Evolutionary conservation across 2,329 filamentous ascomycete genomes (phyloP), one percentile per base, ranked within the genome.

Genomic region (Arthrocladium fulminans): DNA sequence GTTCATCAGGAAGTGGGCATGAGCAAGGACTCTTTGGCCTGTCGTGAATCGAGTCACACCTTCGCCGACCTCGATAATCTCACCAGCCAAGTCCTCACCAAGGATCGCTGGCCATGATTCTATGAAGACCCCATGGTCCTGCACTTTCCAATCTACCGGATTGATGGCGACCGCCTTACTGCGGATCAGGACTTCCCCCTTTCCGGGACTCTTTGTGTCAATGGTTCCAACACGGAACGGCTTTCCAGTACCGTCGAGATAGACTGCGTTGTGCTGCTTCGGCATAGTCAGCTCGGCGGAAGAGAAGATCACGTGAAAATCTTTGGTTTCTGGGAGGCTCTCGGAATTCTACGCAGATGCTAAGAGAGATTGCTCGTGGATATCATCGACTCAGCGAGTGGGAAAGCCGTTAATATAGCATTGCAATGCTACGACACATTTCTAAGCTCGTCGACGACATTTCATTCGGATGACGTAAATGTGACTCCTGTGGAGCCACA

Each of bases 111-210:
- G 63, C 32, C 55, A 60, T 45, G 44, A 40, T 61, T 48, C 17
- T 22, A 47, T 30, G 4, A 47, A 44, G 22, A 49, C 59, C 10
- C 46, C 49, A 1, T 23, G 39, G 32, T 57, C 59, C 35, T 67
- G 63, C 20, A 67, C 59, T 7, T 57, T 57, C 37, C 56, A 62
- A 50, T 73, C 70, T 7, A 62, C 43, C 1, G 60, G 57, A 44
- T 62, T 61, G 48, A 62, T 56, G 8, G 59, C 59, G 8, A 60
- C 45, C 10, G 60, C 61, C 7, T 46, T 34, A 37, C 58, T 61
- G 23, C 52, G 55, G 34, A 63, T 42, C 2, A 61, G 27, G 12
- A 62, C 49, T 45, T 61, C 50, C 42, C 55, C 45, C 19, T 35
- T 32, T 6, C 43, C 48, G 9, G 57, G 57, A 12, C 45, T 47